phyloP scores from a whole-genome alignment of 495 filamentous ascomycete species.

The Cenococcum geophilum region DNA sequence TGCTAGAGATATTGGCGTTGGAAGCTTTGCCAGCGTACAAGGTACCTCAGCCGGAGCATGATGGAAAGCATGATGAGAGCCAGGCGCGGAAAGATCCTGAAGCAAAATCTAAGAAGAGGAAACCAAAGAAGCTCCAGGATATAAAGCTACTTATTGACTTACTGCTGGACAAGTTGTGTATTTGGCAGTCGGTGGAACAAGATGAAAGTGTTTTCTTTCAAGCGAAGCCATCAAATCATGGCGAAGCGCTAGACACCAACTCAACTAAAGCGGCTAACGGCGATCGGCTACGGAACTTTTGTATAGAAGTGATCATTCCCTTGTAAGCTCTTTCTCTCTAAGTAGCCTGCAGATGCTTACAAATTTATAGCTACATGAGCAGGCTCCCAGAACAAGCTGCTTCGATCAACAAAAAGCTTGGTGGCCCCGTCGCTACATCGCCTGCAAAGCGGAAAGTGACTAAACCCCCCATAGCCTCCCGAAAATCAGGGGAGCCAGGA shows the following conservation, averaged over 20 bases:
- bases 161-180: conserved; percentile 83
- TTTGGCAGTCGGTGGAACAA: conserved; percentile 80
- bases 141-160: conserved; percentile 66
- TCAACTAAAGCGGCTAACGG: conserved; percentile 26
- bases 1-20: conserved; percentile 79
- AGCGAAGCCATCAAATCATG: conserved; percentile 6
- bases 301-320: conserved; percentile 84
- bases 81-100: conserved; percentile 27
- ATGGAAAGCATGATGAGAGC: conserved; percentile 25
- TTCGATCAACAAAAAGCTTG: conserved; percentile 77
- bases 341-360: conserved; percentile 22
- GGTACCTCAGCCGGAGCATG: conserved; percentile 40
- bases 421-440: conserved; percentile 62
- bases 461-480: conserved; percentile 37
- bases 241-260: conserved; percentile 16
- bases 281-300: conserved; percentile 69
- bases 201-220: conserved; percentile 41
- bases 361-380: conserved; percentile 60
- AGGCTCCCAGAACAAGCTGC: conserved; percentile 76
- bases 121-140: conserved; percentile 50
- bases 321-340: conserved; percentile 54
- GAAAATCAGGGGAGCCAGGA: conserved; percentile 51
- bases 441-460: conserved; percentile 49
- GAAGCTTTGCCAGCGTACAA: conserved; percentile 38
- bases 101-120: conserved; percentile 36